phyloP scores from a whole-genome alignment of 768 basidiomycete genomes.

The Baorangia bicolor region DNA sequence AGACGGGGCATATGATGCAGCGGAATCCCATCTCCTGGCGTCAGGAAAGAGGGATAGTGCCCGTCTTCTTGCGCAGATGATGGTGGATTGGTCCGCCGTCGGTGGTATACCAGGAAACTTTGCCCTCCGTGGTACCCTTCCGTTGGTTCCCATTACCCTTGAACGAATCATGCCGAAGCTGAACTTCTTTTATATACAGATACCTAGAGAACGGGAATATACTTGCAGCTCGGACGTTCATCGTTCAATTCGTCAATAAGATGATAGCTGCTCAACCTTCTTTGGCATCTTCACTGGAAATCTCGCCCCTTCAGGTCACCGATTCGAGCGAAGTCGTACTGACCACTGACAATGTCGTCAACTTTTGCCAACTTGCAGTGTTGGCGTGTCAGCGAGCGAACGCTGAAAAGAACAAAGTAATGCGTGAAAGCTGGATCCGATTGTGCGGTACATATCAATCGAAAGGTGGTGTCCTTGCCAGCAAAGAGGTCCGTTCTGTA shows the following conservation, averaged over 20 bases:
- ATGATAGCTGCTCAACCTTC: slow-evolving; percentile 49
- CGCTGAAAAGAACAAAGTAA: slow-evolving; percentile 72
- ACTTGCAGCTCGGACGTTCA: slow-evolving; percentile 91
- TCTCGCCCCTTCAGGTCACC: slow-evolving; percentile 45
- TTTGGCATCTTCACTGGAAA: slow-evolving; percentile 39
- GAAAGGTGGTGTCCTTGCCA: slow-evolving; percentile 58
- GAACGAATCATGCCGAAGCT: not conserved
- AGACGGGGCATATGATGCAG: slow-evolving; percentile 76
- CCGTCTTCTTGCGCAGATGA: slow-evolving; percentile 80
- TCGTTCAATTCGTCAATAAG: slow-evolving; percentile 71
- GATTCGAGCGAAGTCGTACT: slow-evolving; percentile 62
- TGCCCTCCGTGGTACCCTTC: slow-evolving; percentile 81
- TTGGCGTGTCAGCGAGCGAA: slow-evolving; percentile 85
- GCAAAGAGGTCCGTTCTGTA: slow-evolving; percentile 64
- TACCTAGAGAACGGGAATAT: slow-evolving; percentile 86
- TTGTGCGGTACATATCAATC: slow-evolving; percentile 84
- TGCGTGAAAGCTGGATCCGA: slow-evolving; percentile 81
- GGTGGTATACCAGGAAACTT: slow-evolving; percentile 63
- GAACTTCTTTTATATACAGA: slow-evolving; percentile 36
- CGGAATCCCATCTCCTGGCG: slow-evolving; percentile 81
- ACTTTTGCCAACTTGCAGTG: slow-evolving; percentile 89
- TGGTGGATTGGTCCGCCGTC: slow-evolving; percentile 72
- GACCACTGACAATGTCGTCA: slow-evolving; percentile 74
- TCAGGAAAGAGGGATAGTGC: slow-evolving; percentile 90
- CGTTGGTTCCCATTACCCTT: slow-evolving; percentile 46